phyloP scores from a whole-genome alignment of 1,139 yeast genomes.

The Candida labiduridarum region DNA sequence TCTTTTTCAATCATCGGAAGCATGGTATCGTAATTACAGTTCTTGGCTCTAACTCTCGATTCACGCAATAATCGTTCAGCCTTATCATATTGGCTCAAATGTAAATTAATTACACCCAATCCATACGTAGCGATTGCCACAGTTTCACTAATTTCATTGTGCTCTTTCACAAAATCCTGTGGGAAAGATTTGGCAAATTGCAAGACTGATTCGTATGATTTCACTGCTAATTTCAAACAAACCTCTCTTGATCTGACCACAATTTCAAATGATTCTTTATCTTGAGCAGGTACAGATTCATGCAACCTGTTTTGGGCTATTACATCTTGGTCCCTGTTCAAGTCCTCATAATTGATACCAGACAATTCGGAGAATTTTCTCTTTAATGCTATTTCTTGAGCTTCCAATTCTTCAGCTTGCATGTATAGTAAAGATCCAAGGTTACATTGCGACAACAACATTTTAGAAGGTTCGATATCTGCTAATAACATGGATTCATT shows the following conservation, averaged over 20 bases:
- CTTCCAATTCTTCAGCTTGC: slow-evolving; percentile 69
- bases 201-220: slow-evolving; percentile 56
- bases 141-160: slow-evolving; percentile 47
- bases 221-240: slow-evolving; percentile 46
- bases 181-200: slow-evolving; percentile 57
- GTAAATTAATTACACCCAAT: slow-evolving; percentile 75
- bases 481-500: slow-evolving; percentile 76
- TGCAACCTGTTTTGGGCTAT: slow-evolving; percentile 7
- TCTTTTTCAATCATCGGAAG: slow-evolving; percentile 69
- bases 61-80: slow-evolving; percentile 70
- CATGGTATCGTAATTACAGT: slow-evolving; percentile 65
- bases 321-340: slow-evolving; percentile 7
- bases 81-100: slow-evolving; percentile 52
- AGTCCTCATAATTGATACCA: slow-evolving; percentile 24
- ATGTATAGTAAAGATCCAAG: slow-evolving; percentile 71
- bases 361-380: slow-evolving; percentile 25
- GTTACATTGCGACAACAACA: slow-evolving; percentile 68
- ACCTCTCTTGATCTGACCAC: slow-evolving; percentile 32
- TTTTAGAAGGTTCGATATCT: slow-evolving; percentile 66
- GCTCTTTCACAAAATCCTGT: slow-evolving; percentile 22
- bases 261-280: slow-evolving; percentile 16
- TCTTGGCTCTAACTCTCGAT: slow-evolving; percentile 70
- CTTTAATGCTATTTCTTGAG: slow-evolving; percentile 39
- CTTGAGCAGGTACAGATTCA: slow-evolving; percentile 14
- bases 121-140: slow-evolving; percentile 85